Base-by-base conservation (phyloP, 2,329 filamentous ascomycete species). In the Dothideomycetidae sp. region DNA sequence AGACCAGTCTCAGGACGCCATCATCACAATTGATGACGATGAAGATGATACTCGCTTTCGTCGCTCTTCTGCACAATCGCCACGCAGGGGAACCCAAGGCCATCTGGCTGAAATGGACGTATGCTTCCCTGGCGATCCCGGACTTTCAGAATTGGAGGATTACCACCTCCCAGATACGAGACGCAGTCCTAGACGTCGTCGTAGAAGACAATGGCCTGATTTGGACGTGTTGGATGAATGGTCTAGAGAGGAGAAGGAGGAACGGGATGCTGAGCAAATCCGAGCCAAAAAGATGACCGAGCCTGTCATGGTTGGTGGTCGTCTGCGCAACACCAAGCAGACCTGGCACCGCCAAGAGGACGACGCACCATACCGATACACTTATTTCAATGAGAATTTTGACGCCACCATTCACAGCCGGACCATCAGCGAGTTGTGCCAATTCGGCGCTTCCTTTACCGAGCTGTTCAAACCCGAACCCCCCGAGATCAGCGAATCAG, bases 381-480 rank as follows among this genome's bases (percentile, higher is more conserved):
- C 90, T 0, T 98, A 98, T 58, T 98, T 98, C 68, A 96, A 96
- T 57, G 90, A 96, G 54, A 84, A 93, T 45, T 84, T 96, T 39
- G 80, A 84, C 50, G 92, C 82, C 56, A 98, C 90, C 0, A 92
- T 98, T 44, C 90, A 98, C 58, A 90, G 85, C 42, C 83, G 93
- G 57, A 90, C 81, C 1, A 93, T 98, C 40, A 93, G 85, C 2
- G 90, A 94, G 55, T 70, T 98, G 13, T 71, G 92, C 5, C 85
- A 93, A 48, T 78, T 82, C 1, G 90, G 84, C 4, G 72, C 78
- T 42, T 81, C 73, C 30, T 98, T 98, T 55, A 71, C 70, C 42
- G 82, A 93, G 49, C 70, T 98, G 0, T 98, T 98, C 53, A 72
- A 93, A 14, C 90, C 90, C 1, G 84, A 96, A 44, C 85, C 81